phyloP scores from a whole-genome alignment of 2,329 filamentous ascomycete genomes.

The Curvularia verruculosa region DNA sequence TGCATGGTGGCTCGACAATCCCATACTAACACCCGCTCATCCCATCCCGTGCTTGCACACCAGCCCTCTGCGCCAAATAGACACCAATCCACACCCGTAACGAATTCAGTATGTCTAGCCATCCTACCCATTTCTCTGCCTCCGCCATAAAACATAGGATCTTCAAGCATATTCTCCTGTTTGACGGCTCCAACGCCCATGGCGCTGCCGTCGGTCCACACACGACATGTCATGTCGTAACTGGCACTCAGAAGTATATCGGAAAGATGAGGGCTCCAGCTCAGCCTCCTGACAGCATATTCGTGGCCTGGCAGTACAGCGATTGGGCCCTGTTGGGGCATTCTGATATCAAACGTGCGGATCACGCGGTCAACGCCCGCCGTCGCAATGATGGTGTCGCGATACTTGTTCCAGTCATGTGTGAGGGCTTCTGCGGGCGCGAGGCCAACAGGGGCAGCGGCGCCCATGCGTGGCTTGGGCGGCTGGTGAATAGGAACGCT shows the following conservation, averaged over 20 bases:
- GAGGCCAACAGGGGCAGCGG: slow-evolving; percentile 49
- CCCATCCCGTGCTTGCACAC: slow-evolving; percentile 95
- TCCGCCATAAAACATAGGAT: slow-evolving; percentile 53
- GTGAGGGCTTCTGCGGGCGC: slow-evolving; percentile 85
- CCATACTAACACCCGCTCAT: slow-evolving; percentile 89
- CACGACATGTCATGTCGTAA: slow-evolving; percentile 96
- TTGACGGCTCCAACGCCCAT: slow-evolving; percentile 49
- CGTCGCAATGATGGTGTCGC: slow-evolving; percentile 80
- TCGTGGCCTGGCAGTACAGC: slow-evolving; percentile 82
- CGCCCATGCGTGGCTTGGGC: slow-evolving; percentile 58
- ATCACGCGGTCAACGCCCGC: slow-evolving; percentile 88
- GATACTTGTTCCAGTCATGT: slow-evolving; percentile 99
- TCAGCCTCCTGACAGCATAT: slow-evolving; percentile 83
- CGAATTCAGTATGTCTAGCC: slow-evolving; percentile 94
- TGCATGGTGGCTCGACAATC: slow-evolving; percentile 75
- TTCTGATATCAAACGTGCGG: slow-evolving; percentile 88
- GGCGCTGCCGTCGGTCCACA: slow-evolving; percentile 84
- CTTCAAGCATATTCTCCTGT: slow-evolving; percentile 43
- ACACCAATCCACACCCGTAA: slow-evolving; percentile 97
- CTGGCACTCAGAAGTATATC: slow-evolving; percentile 87
- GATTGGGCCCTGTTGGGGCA: slow-evolving; percentile 72
- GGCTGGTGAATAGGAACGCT: slow-evolving; percentile 83
- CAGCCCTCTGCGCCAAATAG: slow-evolving; percentile 93
- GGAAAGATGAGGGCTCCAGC: slow-evolving; percentile 93
- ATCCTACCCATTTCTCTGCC: slow-evolving; percentile 82